A percentile compares a stretch with the other conserved stretches of the same genome.
Evolutionary conservation across 1,284 basidiomycete species (phyloP).

Genomic region (Ceratobasidium sp.): DNA sequence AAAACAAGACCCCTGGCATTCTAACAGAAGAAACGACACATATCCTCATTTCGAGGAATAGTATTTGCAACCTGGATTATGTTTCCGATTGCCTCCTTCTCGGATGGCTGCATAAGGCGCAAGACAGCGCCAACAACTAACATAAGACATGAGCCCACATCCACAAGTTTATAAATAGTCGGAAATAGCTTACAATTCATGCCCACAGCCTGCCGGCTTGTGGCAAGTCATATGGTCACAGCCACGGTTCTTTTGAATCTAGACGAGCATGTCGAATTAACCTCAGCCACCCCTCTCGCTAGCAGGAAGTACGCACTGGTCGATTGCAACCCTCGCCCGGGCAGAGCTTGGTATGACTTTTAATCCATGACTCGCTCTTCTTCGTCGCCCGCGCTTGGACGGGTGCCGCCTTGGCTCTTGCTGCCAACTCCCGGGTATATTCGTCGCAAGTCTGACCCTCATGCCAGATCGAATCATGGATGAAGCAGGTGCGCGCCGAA

Average conservation of each 20-base stretch:
- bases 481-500: slow-evolving; percentile 10
- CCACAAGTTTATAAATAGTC: not conserved
- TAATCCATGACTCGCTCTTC: slow-evolving; percentile 5
- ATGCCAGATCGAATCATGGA: slow-evolving; percentile 19
- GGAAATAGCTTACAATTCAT: slow-evolving; percentile 20
- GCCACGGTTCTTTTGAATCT: slow-evolving; percentile 19
- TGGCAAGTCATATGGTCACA: slow-evolving; percentile 24
- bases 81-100: not conserved
- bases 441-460: slow-evolving; percentile 19
- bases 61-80: not conserved
- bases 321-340: slow-evolving; percentile 14
- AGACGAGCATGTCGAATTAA: not conserved
- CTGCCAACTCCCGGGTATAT: slow-evolving; percentile 6
- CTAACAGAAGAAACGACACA: too few species aligned
- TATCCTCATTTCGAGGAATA: not conserved
- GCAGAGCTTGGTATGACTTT: slow-evolving; percentile 16
- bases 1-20: too few species aligned
- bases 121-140: slow-evolving; percentile 24
- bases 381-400: not conserved
- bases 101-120: slow-evolving; percentile 16
- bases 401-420: not conserved
- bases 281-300: not conserved
- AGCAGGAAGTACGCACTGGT: not conserved
- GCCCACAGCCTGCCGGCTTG: slow-evolving; percentile 19
- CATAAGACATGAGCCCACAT: not conserved